Percentiles rank a stretch among this genome's conserved stretches.
Evolutionary conservation across 805 yeast species (phyloP).

Genomic region (Isabelozyma rhagii): DNA sequence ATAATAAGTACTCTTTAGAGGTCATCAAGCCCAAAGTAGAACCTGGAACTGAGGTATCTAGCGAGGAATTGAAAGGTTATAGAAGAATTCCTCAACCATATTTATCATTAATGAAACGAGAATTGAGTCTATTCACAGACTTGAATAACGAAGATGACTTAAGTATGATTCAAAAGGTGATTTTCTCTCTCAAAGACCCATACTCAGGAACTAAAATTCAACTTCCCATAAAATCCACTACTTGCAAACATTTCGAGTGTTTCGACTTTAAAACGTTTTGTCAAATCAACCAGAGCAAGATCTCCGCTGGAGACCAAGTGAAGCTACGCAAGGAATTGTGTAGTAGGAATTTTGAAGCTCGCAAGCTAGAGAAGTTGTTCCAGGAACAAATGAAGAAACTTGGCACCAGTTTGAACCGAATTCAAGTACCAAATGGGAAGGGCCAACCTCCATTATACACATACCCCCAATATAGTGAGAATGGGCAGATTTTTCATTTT

Average conservation of each 20-base stretch:
- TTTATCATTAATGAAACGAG: constrained; percentile 18
- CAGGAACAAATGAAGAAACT: background rate
- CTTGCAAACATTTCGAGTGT: constrained; percentile 42
- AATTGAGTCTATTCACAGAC: constrained; percentile 16
- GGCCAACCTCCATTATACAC: background rate
- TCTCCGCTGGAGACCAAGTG: constrained; percentile 23
- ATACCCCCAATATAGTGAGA: constrained; percentile 1
- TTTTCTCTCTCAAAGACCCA: constrained; percentile 39
- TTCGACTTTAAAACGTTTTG: constrained; percentile 43
- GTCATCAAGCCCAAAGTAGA: background rate
- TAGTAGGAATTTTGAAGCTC: constrained; percentile 18
- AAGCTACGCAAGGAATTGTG: constrained; percentile 23
- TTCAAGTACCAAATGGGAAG: background rate
- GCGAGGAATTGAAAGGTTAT: background rate
- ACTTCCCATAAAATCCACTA: constrained; percentile 36
- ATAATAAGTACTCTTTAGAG: background rate
- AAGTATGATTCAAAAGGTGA: constrained; percentile 32
- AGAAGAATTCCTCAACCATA: constrained; percentile 1
- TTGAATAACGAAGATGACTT: constrained; percentile 25
- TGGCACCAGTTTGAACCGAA: background rate
- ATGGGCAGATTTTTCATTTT: constrained; percentile 1
- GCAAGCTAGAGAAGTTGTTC: constrained; percentile 1
- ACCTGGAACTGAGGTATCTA: background rate
- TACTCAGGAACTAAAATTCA: constrained; percentile 34
- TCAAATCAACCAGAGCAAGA: constrained; percentile 24